Evolutionary conservation across 352 stramenopile genomes (phyloP), one percentile per base, ranked within the genome.

Genomic region (Globisporangium uncinulatum): DNA sequence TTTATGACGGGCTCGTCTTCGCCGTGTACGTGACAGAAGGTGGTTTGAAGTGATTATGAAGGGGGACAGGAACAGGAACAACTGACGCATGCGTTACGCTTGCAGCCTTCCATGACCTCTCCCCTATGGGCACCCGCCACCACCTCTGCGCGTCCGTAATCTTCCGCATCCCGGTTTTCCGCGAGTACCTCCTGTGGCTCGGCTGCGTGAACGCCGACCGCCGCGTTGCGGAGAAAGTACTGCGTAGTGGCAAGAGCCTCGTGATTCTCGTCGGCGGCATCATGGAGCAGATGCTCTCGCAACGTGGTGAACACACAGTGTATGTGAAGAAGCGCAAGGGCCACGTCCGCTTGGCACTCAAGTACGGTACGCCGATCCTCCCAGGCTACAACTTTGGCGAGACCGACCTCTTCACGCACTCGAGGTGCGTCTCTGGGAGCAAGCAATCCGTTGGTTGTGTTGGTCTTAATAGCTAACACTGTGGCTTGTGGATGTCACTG

Each of bases 241-340:
- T 92, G 34, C 66, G 63, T 19, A 73, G 78, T 51, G 81, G 74
- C 50, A 89, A 90, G 66, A 92, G 79, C 59, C 58, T 91, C 45
- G 79, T 89, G 21, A 94, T 93, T 39, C 52, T 92, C 15, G 80
- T 94, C 41, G 83, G 84, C 4, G 82, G 83, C 34, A 91, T 92
- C 65, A 63, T 78, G 15, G 84, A 94, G 76, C 82, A 94, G 65
- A 90, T 94, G 83, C 59, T 92, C 20, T 83, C 82, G 44, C 62
- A 87, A 54, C 70, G 68, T 15, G 73, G 77, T 36, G 73, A 92
- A 44, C 84, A 94, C 43, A 80, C 71, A 29, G 74, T 94, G 51
- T 91, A 89, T 66, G 74, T 80, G 55, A 85, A 86, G 57, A 79
- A 89, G 50, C 79, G 85, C 63, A 94, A 93, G 59, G 83, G 85